Base-by-base conservation (phyloP, 2,329 filamentous ascomycete genomes). In the Talaromyces funiculosus region DNA sequence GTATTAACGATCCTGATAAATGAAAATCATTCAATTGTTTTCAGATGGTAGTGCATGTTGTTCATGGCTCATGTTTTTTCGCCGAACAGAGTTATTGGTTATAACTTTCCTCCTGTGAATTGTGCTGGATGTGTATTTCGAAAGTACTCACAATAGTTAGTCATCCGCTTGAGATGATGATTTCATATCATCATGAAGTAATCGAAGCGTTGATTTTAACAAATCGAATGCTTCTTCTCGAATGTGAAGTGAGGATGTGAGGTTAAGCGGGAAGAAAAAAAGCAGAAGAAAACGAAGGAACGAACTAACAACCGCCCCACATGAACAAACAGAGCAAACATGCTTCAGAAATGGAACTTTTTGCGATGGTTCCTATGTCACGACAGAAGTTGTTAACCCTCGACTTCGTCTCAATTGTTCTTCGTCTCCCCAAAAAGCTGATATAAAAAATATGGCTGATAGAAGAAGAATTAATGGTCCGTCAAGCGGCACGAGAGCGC, bases 401-500 rank as follows among this genome's bases (percentile, higher is more conserved):
- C 4, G 20, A 53, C 57, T 29, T 33, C 9, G 18, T 14, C 35
- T 26, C 38, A n/a, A 57, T 45, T 33, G 22, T 40, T 54, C 14
- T 37, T 53, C 12, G 8, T 22, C 16, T 20, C 2, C 31, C 9
- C 5, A 56, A 5, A 68, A 66, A 0, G 9, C 6, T 54, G 37
- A 20, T 16, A 24, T 24, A 20, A 67, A 59, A 92, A 62, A 68
- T 60, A 92, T 92, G 89, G 81, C 88, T 60, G 94, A 99, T 74
- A 86, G 92, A 74, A 87, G 93, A 77, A 86, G 94, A 68, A 86
- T 96, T 66, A 97, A 97, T 76, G 91, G 91, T 4, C 94, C 94
- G 6, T 81, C 86, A 42, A 90, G 90, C 57, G 84, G 85, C 29
- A 97, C 92, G 8, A 77, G 82, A 35, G 84, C 91, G 16, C 90